A percentile compares a stretch with the other conserved stretches of the same genome.
Evolutionary conservation across 2,329 filamentous ascomycete genomes (phyloP).

Genomic region (Rachicladosporium sp.): DNA sequence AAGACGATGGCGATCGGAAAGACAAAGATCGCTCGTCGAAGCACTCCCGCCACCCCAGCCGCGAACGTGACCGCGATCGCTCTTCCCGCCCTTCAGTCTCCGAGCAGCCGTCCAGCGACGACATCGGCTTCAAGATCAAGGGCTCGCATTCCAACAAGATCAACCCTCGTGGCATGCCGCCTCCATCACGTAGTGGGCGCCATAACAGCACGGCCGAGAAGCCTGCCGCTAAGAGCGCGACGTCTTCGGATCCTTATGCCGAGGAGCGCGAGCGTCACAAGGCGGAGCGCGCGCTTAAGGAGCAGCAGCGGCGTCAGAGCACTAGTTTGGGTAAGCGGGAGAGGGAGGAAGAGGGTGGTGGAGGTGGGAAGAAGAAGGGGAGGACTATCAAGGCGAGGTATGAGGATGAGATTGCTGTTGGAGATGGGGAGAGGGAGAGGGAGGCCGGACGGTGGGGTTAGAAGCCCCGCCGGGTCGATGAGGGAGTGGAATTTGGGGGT

Average conservation of each 20-base stretch:
- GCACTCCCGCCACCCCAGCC: slow-evolving; percentile 25
- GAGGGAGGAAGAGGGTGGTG: slow-evolving; percentile 6
- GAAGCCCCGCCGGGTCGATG: no score
- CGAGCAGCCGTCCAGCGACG: slow-evolving; percentile 17
- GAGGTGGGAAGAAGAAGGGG: slow-evolving; percentile 2
- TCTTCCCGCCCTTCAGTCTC: slow-evolving; percentile 25
- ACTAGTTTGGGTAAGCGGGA: slow-evolving; percentile 30
- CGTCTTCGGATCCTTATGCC: slow-evolving; percentile 20
- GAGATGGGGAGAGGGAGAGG: slow-evolving; percentile 6
- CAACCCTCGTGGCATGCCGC: slow-evolving; percentile 11
- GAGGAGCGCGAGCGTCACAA: slow-evolving; percentile 21
- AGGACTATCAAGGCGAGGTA: slow-evolving; percentile 5
- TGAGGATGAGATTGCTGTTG: slow-evolving; percentile 4
- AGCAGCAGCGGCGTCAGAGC: slow-evolving; percentile 50
- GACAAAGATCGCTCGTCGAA: slow-evolving; percentile 23
- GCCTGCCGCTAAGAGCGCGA: slow-evolving; percentile 6
- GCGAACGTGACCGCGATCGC: slow-evolving; percentile 29
- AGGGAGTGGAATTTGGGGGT: no score
- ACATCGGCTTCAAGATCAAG: slow-evolving; percentile 38
- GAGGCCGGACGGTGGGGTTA: slow-evolving; percentile 3
- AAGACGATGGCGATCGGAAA: slow-evolving; percentile 36
- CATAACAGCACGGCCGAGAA: slow-evolving; percentile 5
- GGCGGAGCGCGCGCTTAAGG: slow-evolving; percentile 46
- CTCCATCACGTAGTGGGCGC: slow-evolving; percentile 7
- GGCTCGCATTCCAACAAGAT: slow-evolving; percentile 22